phyloP scores from a whole-genome alignment of 2,329 filamentous ascomycete species.

The Trichoderma harzianum region DNA sequence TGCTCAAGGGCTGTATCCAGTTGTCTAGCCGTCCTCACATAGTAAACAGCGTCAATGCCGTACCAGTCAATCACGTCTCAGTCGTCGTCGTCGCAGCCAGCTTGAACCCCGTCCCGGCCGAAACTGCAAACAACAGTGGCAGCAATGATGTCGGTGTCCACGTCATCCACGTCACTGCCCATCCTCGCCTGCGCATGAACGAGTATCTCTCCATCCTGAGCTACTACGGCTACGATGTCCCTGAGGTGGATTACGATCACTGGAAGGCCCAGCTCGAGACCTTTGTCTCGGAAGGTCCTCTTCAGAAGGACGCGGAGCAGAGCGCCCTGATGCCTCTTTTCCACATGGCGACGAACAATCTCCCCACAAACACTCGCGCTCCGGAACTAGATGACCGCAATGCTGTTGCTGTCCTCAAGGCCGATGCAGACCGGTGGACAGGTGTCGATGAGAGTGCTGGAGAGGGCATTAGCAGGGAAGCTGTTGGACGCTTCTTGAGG shows the following conservation, averaged over 20 bases:
- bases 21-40: conserved; percentile 71
- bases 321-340: conserved; percentile 57
- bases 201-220: conserved; percentile 58
- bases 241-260: conserved; percentile 64
- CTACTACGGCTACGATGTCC: conserved; percentile 69
- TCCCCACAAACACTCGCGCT: conserved; percentile 65
- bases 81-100: conserved; percentile 65
- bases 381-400: conserved; percentile 66
- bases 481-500: conserved; percentile 28
- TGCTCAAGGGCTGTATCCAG: conserved; percentile 86
- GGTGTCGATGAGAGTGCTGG: conserved; percentile 54
- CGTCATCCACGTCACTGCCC: conserved; percentile 75
- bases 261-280: conserved; percentile 32
- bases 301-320: conserved; percentile 30
- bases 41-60: conserved; percentile 81
- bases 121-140: neutral
- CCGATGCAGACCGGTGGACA: conserved; percentile 59
- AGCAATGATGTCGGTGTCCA: neutral
- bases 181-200: conserved; percentile 75
- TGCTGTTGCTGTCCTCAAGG: conserved; percentile 59
- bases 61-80: conserved; percentile 77
- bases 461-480: conserved; percentile 28
- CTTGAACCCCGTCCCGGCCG: conserved; percentile 6
- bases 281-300: conserved; percentile 27
- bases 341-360: conserved; percentile 54